These are phyloP conservation scores for Fusarium acutatum DNA, from an alignment of 2,329 filamentous ascomycete species.

Conservation along the genomic window DNA sequence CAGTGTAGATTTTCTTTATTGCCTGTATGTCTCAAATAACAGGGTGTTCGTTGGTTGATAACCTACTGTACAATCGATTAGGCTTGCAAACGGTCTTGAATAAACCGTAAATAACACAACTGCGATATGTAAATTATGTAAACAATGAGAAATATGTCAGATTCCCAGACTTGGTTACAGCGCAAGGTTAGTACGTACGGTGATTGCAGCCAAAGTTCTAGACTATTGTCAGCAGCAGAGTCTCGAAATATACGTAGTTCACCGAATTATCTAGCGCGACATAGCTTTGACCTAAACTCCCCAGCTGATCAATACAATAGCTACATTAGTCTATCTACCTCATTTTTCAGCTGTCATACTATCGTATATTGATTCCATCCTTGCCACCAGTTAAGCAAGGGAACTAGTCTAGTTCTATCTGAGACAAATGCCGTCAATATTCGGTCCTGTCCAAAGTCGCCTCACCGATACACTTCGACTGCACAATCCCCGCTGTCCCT, in stretches of 20 bases:
- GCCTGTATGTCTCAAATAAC: accelerated
- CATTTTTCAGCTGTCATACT: not conserved
- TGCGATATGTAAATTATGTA: not conserved
- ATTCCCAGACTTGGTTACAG: not conserved
- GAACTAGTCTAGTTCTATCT: not conserved
- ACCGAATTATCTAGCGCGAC: not conserved
- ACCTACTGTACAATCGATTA: not conserved
- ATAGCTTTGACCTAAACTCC: not conserved
- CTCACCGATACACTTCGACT: not conserved
- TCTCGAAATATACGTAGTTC: not conserved
- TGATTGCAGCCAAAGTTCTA: not conserved
- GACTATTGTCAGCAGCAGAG: not conserved
- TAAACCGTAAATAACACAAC: no score
- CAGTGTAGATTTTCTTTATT: accelerated
- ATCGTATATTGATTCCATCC: not conserved
- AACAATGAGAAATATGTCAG: not conserved
- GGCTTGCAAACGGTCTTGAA: no score
- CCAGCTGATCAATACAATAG: not conserved
- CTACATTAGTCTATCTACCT: not conserved
- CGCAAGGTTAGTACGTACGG: not conserved
- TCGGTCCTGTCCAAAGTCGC: not conserved
- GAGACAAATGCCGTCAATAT: not conserved
- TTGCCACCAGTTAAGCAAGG: not conserved
- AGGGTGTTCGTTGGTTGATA: no score
- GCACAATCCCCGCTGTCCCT: not conserved